These are phyloP conservation scores for Candida golubevii DNA, from an alignment of 805 yeast species.

Conservation along the genomic window DNA sequence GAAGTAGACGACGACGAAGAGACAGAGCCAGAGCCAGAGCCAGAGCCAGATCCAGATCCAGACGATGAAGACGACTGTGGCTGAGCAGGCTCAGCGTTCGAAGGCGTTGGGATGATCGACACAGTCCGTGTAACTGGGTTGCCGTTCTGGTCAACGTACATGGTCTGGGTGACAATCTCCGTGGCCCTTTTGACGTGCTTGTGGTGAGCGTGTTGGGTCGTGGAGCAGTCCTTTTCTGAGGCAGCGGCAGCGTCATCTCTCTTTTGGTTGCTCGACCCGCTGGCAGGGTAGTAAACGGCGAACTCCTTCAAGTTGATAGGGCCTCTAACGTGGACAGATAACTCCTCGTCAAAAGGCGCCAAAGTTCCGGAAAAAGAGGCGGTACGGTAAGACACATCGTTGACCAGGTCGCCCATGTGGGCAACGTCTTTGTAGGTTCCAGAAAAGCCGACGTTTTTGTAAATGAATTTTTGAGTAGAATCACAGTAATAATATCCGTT, in stretches of 20 bases:
- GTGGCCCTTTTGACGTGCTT: conserved; percentile 60
- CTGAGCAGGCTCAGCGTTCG: neutral
- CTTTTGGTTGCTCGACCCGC: conserved; percentile 38
- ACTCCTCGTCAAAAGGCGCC: conserved; percentile 81
- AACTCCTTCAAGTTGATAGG: conserved; percentile 77
- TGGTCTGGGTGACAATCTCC: conserved; percentile 73
- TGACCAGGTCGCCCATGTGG: conserved; percentile 64
- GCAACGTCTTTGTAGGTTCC: conserved; percentile 83
- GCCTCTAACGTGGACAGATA: conserved; percentile 88
- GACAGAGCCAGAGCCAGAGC: conserved; percentile 17
- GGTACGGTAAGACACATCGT: conserved; percentile 62
- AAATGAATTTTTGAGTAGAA: conserved; percentile 60
- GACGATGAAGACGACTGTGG: neutral
- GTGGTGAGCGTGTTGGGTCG: conserved; percentile 38
- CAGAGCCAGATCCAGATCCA: neutral
- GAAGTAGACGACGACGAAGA: conserved; percentile 27
- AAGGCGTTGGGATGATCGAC: neutral
- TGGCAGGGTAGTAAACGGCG: conserved; percentile 79
- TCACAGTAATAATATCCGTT: conserved; percentile 85
- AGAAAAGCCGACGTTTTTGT: conserved; percentile 73
- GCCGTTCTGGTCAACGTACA: conserved; percentile 61
- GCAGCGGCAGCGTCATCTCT: conserved; percentile 32
- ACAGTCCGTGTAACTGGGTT: conserved; percentile 25
- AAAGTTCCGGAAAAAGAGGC: conserved; percentile 63
- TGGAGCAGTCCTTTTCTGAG: conserved; percentile 45